These are phyloP conservation scores for Cryptococcus hybrid DNA, from an alignment of 1,284 basidiomycete genomes.

Conservation along the genomic window DNA sequence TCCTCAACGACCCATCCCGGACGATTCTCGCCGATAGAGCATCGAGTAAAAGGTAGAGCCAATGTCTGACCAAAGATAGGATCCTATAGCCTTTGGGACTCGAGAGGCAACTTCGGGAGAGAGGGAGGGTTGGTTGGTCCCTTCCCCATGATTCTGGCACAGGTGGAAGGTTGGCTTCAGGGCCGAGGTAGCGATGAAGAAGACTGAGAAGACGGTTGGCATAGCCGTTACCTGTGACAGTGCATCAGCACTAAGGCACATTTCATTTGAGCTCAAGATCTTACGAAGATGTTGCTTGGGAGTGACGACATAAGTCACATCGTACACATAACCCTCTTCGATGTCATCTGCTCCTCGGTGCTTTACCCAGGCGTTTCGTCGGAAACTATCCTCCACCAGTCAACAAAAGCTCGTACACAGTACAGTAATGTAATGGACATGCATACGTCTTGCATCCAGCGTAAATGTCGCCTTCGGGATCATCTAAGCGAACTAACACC, in stretches of 20 bases:
- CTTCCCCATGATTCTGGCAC: no score
- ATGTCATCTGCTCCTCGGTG: constrained; percentile 17
- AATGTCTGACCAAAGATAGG: constrained; percentile 37
- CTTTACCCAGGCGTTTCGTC: constrained; percentile 22
- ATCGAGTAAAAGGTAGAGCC: constrained; percentile 32
- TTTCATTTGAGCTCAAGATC: neutral
- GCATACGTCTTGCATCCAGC: constrained; percentile 34
- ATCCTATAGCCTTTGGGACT: constrained; percentile 18
- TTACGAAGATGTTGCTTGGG: constrained; percentile 26
- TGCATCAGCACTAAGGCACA: neutral
- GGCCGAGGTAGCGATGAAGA: constrained; percentile 24
- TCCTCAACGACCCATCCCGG: constrained; percentile 24
- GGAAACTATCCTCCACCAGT: constrained; percentile 11
- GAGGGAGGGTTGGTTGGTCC: no score
- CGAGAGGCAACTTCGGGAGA: no score
- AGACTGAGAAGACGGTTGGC: constrained; percentile 32
- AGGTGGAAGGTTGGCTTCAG: neutral
- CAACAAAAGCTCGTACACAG: no score
- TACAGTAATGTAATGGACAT: no score
- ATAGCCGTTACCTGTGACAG: constrained; percentile 27
- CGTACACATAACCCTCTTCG: constrained; percentile 20
- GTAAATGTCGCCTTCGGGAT: constrained; percentile 26
- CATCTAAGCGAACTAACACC: constrained; percentile 23
- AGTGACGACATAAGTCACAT: constrained; percentile 36
- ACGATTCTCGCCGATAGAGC: constrained; percentile 10